Base-by-base conservation (phyloP, 202 grass and related monocot genomes). In the Cymbopogon flexuosus region DNA sequence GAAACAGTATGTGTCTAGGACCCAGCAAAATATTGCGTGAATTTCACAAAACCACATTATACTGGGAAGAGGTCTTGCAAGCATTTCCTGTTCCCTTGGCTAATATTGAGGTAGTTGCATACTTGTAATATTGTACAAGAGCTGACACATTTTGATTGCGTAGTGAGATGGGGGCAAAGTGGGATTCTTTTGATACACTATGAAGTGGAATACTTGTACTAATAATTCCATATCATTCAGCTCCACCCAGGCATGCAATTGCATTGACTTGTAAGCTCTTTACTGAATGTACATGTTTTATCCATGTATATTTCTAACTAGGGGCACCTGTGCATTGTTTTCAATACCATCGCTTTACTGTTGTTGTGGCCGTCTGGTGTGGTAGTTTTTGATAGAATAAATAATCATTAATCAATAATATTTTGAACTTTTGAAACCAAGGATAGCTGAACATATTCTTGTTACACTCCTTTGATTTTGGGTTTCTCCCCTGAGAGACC, bases 361-460 rank as follows among this genome's bases (percentile, higher is more conserved):
- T 52, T 82, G 45, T 30, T 70, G 30, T 43, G 11, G 36, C 35
- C 46, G 39, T 68, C 69, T 41, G 6, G 29, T 12, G 29, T 66
- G 7, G 34, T 67, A 60, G 58, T 15, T 78, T 11, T 42, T 77
- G 21, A 49, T 41, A 33, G 3, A 70, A 66, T 47, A 47, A 21
- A 62, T 45, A 60, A 77, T n/a, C 22, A 56, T 2, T 51, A 51
- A 18, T 47, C 47, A 51, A 76, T 13, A 76, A 37, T 77, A 12
- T 7, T 3, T 52, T 72, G 3, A 45, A 71, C 36, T 65, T 81
- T 16, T 72, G 16, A 36, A 78, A 47, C 27, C 67, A 75, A 83
- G 23, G 21, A 74, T 41, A 68, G 23, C 73, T 60, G 37, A 83
- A 73, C 47, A 49, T 15, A 62, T 41, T 23, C 18, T 49, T 4